These are phyloP conservation scores for Chlorella sp. DNA, from an alignment of 139 green algal genomes.

Conservation along the genomic window DNA sequence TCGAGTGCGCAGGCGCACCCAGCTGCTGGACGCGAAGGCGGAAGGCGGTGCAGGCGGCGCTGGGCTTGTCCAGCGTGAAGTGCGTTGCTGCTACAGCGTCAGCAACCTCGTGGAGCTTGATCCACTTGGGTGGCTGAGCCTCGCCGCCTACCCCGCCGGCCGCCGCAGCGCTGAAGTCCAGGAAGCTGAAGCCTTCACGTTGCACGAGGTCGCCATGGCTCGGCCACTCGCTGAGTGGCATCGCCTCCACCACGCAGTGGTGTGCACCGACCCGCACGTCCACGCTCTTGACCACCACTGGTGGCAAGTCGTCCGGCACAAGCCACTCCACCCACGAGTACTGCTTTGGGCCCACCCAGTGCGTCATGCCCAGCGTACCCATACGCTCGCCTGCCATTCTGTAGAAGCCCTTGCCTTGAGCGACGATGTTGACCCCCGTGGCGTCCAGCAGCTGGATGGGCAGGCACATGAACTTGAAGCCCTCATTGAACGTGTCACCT, in stretches of 20 bases:
- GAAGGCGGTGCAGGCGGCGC: too few species aligned
- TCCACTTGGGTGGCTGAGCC: slow-evolving; percentile 2
- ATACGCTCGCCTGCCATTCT: background rate
- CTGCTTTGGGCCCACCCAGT: slow-evolving; percentile 11
- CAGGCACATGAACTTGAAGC: slow-evolving; percentile 8
- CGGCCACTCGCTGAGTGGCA: slow-evolving; percentile 1
- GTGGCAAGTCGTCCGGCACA: slow-evolving; percentile 8
- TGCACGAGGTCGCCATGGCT: background rate
- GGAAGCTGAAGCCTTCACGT: background rate
- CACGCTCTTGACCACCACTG: background rate
- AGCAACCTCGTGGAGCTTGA: slow-evolving; percentile 1
- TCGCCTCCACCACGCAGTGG: slow-evolving; percentile 2
- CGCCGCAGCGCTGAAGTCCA: background rate
- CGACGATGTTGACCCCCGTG: slow-evolving; percentile 3
- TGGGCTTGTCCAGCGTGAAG: background rate
- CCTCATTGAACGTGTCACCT: slow-evolving; percentile 10
- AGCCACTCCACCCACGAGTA: slow-evolving; percentile 20
- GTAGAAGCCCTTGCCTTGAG: slow-evolving; percentile 5
- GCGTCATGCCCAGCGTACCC: background rate
- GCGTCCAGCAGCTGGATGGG: background rate
- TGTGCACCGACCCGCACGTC: background rate
- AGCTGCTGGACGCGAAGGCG: too few species aligned
- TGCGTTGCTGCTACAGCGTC: too few species aligned
- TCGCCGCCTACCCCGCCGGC: background rate
- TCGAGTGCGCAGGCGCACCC: too few species aligned